Base-by-base conservation (phyloP, 164 flowering plant genomes). In the Santalum album region DNA sequence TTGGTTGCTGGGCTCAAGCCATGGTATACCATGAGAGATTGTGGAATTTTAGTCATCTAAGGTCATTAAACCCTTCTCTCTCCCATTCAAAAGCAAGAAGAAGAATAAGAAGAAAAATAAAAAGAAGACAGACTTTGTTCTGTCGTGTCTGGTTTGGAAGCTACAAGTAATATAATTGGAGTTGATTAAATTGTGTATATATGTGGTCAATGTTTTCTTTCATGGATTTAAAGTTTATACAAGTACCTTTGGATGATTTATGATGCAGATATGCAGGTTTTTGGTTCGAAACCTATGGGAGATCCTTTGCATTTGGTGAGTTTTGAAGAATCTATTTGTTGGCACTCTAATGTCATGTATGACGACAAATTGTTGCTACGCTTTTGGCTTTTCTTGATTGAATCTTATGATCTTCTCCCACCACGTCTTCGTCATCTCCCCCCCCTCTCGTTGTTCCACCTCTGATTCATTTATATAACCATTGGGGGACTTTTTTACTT, bases 281-380 rank as follows among this genome's bases (percentile, higher is more conserved):
- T 81, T 73, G 96, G 76, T 73, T 69, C 71, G 78, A 76, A 66
- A 63, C 96, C 96, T 23, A 72, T 82, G 82, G 47, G 53, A 26
- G 96, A 88, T 76, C 88, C 87, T 57, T 72, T 88, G 68, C 58
- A 74, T 49, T 64, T 88, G 87, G 96, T 88, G 83, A 80, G 74
- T 56, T 65, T 63, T 40, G 25, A 27, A 46, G 22, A 25, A 7
- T 21, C 19, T 36, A 3, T 47, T 47, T 26, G 59, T 16, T 35
- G 9, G n/a, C n/a, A n/a, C n/a, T n/a, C n/a, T n/a, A n/a, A n/a
- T n/a, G n/a, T n/a, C n/a, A n/a, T n/a, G n/a, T n/a, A n/a, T n/a
- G n/a, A n/a, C n/a, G n/a, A n/a, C n/a, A n/a, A n/a, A n/a, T n/a
- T n/a, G n/a, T n/a, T n/a, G n/a, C n/a, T n/a, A n/a, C n/a, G n/a